These are phyloP conservation scores for Trametes versicolor DNA, from an alignment of 1,284 basidiomycete species.

Conservation along the genomic window DNA sequence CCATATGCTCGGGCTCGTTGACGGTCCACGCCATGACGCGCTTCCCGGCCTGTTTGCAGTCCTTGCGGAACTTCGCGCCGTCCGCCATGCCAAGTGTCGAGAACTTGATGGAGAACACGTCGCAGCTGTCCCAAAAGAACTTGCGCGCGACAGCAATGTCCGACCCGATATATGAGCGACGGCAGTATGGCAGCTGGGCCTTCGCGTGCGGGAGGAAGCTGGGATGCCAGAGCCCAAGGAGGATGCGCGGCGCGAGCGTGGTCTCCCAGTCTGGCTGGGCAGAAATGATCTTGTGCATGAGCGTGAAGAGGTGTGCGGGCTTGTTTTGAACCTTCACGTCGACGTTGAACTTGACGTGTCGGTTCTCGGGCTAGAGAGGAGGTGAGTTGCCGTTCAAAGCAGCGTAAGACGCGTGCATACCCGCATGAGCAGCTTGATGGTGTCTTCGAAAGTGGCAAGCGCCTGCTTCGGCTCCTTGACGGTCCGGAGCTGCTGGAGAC, in stretches of 20 bases:
- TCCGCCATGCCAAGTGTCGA: constrained; percentile 77
- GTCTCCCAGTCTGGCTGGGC: constrained; percentile 82
- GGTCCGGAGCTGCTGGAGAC: constrained; percentile 88
- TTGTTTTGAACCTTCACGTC: constrained; percentile 97
- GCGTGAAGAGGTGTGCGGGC: constrained; percentile 85
- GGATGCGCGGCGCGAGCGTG: constrained; percentile 85
- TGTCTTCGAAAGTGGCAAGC: constrained; percentile 90
- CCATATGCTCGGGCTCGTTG: constrained; percentile 92
- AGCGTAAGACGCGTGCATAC: constrained; percentile 49
- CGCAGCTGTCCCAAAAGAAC: constrained; percentile 93
- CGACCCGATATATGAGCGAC: constrained; percentile 87
- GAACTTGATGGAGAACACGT: constrained; percentile 92
- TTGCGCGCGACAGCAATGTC: constrained; percentile 77
- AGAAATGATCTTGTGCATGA: constrained; percentile 85
- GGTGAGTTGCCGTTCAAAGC: constrained; percentile 12
- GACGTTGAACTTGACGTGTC: constrained; percentile 89
- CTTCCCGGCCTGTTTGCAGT: constrained; percentile 87
- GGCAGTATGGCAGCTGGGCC: constrained; percentile 81
- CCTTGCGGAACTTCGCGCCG: constrained; percentile 80
- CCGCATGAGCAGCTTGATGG: constrained; percentile 83
- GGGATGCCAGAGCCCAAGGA: constrained; percentile 96
- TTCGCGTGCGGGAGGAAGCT: constrained; percentile 87
- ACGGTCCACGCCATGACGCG: constrained; percentile 97
- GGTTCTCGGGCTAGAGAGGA: constrained; percentile 78
- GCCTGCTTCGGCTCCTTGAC: constrained; percentile 85